Base-by-base conservation (phyloP, 202 grass and related monocot genomes). In the Carex arenaria region DNA sequence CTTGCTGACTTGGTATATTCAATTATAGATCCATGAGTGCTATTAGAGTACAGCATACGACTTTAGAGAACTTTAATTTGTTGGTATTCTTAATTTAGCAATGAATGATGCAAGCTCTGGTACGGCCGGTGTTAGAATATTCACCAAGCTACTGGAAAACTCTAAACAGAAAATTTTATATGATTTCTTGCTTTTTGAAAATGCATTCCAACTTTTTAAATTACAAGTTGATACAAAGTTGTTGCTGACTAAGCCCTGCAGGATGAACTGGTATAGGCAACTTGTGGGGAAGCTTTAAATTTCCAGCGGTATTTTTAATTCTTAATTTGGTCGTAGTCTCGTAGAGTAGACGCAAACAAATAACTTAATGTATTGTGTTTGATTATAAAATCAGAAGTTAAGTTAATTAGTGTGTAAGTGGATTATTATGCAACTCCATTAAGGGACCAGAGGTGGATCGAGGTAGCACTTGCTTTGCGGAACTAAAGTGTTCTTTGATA, bases 361-460 rank as follows among this genome's bases (percentile, higher is more conserved):
- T 64, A 80, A 80, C 51, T 64, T 80, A 51, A 2, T 40, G 38
- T 40, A 0, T 40, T 40, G 26, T 40, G 6, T 5, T 72, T 45
- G 26, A 3, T 26, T 72, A 72, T 49, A 45, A 72, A 80, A 40
- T 60, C 9, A 36, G 17, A 3, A 80, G 18, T 61, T 26, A 26
- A 26, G 26, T 26, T 26, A 80, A 47, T 80, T 80, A 32, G 20
- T 34, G 5, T 63, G 26, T 63, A 80, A 59, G 28, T 80, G 78
- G 78, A 26, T 23, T 80, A 62, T 80, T 80, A 80, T 63, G 57
- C 17, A 80, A 63, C 57, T 64, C 34, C 78, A 61, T 42, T 52
- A 2, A 14, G 40, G 69, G 5, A 23, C 19, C 69, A 72, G 10
- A 72, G 61, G 23, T 63, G 23, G 56, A n/a, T n/a, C n/a, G n/a